Percentiles rank a stretch among this genome's conserved stretches.
Conservation (phyloP, 1,139 yeast genomes). For the Hyphopichia khmerensis region DNA sequence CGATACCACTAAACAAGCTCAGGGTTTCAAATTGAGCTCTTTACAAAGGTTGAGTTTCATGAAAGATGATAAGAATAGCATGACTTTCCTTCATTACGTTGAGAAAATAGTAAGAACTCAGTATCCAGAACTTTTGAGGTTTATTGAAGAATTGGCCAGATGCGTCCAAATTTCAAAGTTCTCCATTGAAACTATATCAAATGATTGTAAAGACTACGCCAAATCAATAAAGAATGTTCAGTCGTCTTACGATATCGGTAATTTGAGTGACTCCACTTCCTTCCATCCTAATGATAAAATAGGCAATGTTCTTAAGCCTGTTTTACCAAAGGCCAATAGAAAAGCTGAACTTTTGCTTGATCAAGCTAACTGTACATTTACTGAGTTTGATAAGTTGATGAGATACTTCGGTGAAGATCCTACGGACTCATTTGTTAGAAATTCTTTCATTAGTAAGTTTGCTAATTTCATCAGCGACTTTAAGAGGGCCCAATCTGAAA, state of each 20-base stretch:
- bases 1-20: constrained; percentile 75
- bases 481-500: constrained; percentile 74
- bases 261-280: constrained; percentile 68
- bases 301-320: constrained; percentile 60
- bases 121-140: constrained; percentile 62
- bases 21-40: constrained; percentile 74
- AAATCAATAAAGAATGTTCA: constrained; percentile 66
- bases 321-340: constrained; percentile 65
- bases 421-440: constrained; percentile 61
- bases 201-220: constrained; percentile 59
- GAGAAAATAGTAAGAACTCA: constrained; percentile 68
- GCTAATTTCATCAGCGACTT: constrained; percentile 72
- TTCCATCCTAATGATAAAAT: constrained; percentile 76
- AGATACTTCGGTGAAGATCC: constrained; percentile 78
- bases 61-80: constrained; percentile 74
- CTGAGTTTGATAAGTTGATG: constrained; percentile 71
- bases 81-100: constrained; percentile 78
- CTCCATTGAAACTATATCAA: constrained; percentile 65
- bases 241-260: constrained; percentile 71
- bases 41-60: constrained; percentile 73
- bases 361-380: constrained; percentile 60
- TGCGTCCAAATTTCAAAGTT: constrained; percentile 61
- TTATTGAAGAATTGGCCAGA: constrained; percentile 59
- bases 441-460: constrained; percentile 71
- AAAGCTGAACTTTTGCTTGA: constrained; percentile 64